Base-by-base conservation (phyloP, 176 grass and related monocot genomes). In the Poa pratensis region DNA sequence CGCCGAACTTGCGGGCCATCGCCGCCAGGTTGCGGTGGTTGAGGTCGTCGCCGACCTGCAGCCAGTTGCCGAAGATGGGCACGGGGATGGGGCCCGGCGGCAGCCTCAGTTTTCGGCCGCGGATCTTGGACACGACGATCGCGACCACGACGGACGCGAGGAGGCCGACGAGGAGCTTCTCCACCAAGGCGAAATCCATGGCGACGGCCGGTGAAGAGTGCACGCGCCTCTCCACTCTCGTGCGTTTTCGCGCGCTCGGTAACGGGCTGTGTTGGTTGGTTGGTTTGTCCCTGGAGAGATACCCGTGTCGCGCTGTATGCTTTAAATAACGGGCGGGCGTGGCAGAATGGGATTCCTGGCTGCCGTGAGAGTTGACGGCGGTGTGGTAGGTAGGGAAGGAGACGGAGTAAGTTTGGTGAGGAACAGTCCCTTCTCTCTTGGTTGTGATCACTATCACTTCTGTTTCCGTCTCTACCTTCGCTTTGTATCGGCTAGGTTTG, bases 41-140 rank as follows among this genome's bases (percentile, higher is more conserved):
- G 2, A 97, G 90, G 82, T 97, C 95, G 40, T 97, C 95, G 6
- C 92, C 95, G 8, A 97, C 90, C 81, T 97, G 95, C 19, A 97
- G 88, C 95, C 92, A 97, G 79, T 97, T 97, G 53, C 92, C 92
- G 69, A 97, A 94, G 74, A 97, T 79, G 24, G 95, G 92, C 18
- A 94, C 86, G 2, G 92, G 86, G 24, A 94, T 5, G 22, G 95
- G 92, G 6, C 95, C 92, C 0, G 92, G 95, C 0, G 95, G 95
- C 27, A 97, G 92, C 2, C 87, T 66, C 24, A 97, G 81, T 52
- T 82, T 86, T 24, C 82, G 87, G 28, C 95, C 86, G 5, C 90
- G 90, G 51, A 97, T 12, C 90, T 91, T 97, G 37, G 95, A 94
- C 51, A 97, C 69, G n/a, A 78, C 52, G 83, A 92, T 82, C 42